A percentile compares a stretch with the other conserved stretches of the same genome.
Evolutionary conservation across 2,329 filamentous ascomycete species (phyloP).

Genomic region (Phoma sp.): DNA sequence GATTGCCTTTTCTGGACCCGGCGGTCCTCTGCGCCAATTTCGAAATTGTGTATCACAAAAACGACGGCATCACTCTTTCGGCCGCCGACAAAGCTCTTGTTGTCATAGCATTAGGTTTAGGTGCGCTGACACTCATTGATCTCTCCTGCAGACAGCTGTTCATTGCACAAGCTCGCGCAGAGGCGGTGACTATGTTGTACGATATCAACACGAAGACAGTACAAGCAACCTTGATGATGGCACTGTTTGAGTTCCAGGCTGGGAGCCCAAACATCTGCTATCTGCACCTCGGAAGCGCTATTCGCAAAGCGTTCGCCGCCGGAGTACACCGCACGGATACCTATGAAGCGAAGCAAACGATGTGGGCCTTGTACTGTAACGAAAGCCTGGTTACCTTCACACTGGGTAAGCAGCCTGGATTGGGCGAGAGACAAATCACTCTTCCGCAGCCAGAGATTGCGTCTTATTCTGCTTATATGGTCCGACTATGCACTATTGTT

Average conservation of each 20-base stretch:
- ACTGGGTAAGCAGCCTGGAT: conserved; percentile 2
- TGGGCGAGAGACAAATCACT: neutral
- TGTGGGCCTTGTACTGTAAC: conserved; percentile 12
- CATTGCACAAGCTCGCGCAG: conserved; percentile 7
- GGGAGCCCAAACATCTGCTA: conserved; percentile 17
- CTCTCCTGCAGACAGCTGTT: conserved; percentile 4
- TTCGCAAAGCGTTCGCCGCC: conserved; percentile 16
- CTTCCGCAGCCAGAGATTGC: neutral
- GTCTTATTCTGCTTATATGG: conserved; percentile 1
- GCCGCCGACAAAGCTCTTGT: conserved; percentile 1
- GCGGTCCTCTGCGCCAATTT: conserved; percentile 2
- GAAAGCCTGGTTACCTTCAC: conserved; percentile 8
- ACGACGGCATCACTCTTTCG: neutral
- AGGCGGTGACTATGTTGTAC: conserved; percentile 6
- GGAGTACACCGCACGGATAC: conserved; percentile 8
- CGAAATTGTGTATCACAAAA: conserved; percentile 1
- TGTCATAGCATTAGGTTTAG: conserved; percentile 3
- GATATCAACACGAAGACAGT: conserved; percentile 10
- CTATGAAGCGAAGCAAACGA: neutral
- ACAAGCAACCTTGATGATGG: conserved; percentile 7
- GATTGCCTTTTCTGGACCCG: conserved; percentile 9
- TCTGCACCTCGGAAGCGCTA: conserved; percentile 13
- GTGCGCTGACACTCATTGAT: conserved; percentile 1
- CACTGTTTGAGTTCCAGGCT: conserved; percentile 14
- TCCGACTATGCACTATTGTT: conserved; percentile 8